Evolutionary conservation across 2,329 filamentous ascomycete species (phyloP).

Genomic region (Apiospora koreana): DNA sequence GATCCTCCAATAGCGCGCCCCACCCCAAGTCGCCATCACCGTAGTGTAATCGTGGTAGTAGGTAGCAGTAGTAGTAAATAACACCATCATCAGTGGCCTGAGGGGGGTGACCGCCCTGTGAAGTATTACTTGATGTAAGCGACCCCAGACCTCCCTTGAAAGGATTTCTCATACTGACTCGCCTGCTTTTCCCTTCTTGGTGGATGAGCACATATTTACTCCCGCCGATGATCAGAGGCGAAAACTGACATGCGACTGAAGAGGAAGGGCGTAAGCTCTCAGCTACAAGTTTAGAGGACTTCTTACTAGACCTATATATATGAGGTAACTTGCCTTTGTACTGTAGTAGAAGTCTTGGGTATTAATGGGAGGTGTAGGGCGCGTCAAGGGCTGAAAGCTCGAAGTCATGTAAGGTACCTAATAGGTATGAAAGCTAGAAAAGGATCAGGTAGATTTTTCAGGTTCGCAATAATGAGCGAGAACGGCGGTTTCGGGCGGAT

Average conservation of each 20-base stretch:
- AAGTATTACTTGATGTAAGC: slow-evolving; percentile 3
- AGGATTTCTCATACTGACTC: background rate
- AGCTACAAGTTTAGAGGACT: too few species aligned
- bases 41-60: background rate
- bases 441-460: background rate
- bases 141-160: background rate
- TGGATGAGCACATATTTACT: background rate
- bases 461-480: background rate
- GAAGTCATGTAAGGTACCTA: background rate
- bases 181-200: background rate
- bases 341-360: background rate
- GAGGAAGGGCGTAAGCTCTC: background rate
- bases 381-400: background rate
- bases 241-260: background rate
- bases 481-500: background rate
- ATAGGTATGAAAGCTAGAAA: background rate
- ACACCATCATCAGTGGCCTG: too few species aligned
- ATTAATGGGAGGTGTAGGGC: background rate
- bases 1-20: background rate
- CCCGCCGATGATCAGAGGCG: background rate
- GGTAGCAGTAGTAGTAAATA: too few species aligned
- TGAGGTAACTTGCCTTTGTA: background rate
- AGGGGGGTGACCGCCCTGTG: background rate
- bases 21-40: background rate
- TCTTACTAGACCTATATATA: background rate